Percentiles rank a stretch among this genome's conserved stretches.
phyloP scores from a whole-genome alignment of 495 filamentous ascomycete genomes.

The Xylaria curta region DNA sequence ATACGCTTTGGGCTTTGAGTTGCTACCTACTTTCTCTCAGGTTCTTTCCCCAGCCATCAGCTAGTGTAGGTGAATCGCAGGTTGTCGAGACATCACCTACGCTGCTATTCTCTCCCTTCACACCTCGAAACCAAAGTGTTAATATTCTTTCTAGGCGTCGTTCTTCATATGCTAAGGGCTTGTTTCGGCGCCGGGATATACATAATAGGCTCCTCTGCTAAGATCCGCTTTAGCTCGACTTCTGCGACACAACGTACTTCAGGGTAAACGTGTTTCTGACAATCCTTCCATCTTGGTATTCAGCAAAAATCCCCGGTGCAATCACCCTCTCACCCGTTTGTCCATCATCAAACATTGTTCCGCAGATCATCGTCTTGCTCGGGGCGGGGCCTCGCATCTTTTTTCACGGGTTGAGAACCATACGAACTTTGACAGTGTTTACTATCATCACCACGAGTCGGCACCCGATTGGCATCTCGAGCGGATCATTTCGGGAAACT shows the following conservation, averaged over 20 bases:
- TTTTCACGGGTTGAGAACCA: constrained; percentile 11
- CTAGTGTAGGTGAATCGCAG: constrained; percentile 8
- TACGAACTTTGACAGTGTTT: background rate
- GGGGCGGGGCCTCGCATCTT: constrained; percentile 18
- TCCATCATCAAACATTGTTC: constrained; percentile 26
- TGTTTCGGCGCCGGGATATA: constrained; percentile 4
- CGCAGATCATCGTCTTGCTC: constrained; percentile 24
- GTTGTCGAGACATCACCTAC: constrained; percentile 2
- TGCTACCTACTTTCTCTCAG: background rate
- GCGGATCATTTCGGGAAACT: background rate
- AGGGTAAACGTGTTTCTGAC: constrained; percentile 20
- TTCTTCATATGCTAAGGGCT: constrained; percentile 5
- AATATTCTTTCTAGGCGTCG: constrained; percentile 6
- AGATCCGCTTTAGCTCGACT: constrained; percentile 24
- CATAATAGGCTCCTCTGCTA: constrained; percentile 10
- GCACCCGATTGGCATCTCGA: background rate
- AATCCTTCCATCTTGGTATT: constrained; percentile 5
- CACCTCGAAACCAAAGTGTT: constrained; percentile 16
- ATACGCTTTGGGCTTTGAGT: background rate
- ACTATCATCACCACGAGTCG: background rate
- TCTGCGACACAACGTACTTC: constrained; percentile 30
- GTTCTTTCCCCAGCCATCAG: constrained; percentile 6
- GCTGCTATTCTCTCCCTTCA: background rate
- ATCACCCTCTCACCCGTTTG: constrained; percentile 10
- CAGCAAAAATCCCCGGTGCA: constrained; percentile 13